Base-by-base conservation (phyloP, 441 rosid genomes). In the Omphalea diandra region DNA sequence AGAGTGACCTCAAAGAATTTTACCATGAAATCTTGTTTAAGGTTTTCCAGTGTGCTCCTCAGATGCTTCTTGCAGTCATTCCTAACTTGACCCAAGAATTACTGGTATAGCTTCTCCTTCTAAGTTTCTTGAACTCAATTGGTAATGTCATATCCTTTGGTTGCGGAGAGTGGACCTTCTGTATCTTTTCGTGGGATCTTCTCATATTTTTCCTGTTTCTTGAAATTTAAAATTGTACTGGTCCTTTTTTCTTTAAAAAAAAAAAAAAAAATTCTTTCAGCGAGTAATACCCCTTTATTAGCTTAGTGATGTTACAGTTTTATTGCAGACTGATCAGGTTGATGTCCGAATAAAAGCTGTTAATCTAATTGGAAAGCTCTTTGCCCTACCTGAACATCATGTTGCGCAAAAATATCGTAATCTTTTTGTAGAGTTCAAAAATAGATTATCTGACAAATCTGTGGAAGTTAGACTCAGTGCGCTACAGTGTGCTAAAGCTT, bases 291-390 rank as follows among this genome's bases (percentile, higher is more conserved):
- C 11, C 57, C 52, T 14, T 11, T 77, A 29, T 71, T 69, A 68
- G 68, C 53, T 69, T 41, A 47, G 63, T 68, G 69, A 72, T 46
- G 55, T 70, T 68, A n/a, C 65, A 18, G 35, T 74, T 74, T 62
- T 75, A 55, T 66, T 85, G 76, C 79, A 95, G 99, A 83, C 88
- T 72, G 97, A 93, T 85, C 98, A 90, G 83, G 98, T 91, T 52
- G 98, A 95, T 75, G 88, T 91, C 68, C 90, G 99, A 72, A 83
- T 91, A 83, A 95, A 90, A 84, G 97, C 97, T 63, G 86, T 95
- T 75, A 87, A 79, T 72, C 84, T 95, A 82, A 73, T 85, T 68
- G 99, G 97, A 79, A 87, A 87, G 82, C 85, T 95, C 67, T 75
- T 89, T 79, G 80, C 92, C 33, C 83, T 76, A 41, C 88, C 88